A percentile compares a stretch with the other conserved stretches of the same genome.
Evolutionary conservation across 495 filamentous ascomycete genomes (phyloP).

Genomic region (Aspergillus asperescens): DNA sequence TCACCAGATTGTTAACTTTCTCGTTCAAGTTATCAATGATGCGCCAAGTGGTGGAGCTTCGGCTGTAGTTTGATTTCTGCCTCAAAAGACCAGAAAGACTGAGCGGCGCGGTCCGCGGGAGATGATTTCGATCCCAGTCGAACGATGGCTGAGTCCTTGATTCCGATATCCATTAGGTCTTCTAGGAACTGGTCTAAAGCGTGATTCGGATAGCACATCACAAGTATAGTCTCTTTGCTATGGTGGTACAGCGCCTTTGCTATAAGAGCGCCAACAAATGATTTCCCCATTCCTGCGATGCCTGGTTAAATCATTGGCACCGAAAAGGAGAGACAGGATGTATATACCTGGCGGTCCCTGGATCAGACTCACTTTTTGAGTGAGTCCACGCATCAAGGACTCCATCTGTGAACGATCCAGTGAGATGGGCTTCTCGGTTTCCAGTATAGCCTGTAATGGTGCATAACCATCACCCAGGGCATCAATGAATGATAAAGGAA

Average conservation of each 20-base stretch:
- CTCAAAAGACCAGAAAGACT: conserved; percentile 42
- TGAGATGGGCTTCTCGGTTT: conserved; percentile 25
- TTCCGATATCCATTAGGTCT: conserved; percentile 60
- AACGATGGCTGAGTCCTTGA: conserved; percentile 50
- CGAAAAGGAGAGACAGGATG: background rate
- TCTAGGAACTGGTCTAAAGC: conserved; percentile 72
- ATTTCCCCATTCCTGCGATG: conserved; percentile 67
- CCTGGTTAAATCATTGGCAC: background rate
- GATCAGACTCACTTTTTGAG: conserved; percentile 54
- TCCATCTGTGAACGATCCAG: conserved; percentile 56
- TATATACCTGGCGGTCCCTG: conserved; percentile 70
- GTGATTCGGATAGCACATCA: conserved; percentile 66
- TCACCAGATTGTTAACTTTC: conserved; percentile 17
- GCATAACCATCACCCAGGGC: background rate
- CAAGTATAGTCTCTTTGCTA: conserved; percentile 51
- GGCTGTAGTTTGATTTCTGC: conserved; percentile 34
- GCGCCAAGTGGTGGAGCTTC: conserved; percentile 24
- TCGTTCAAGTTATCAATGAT: conserved; percentile 36
- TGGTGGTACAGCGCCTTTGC: conserved; percentile 53
- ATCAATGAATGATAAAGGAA: conserved; percentile 15
- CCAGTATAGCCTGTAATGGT: conserved; percentile 26
- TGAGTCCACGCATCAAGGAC: conserved; percentile 53
- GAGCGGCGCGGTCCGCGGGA: conserved; percentile 40
- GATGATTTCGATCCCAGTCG: conserved; percentile 64
- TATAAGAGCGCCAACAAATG: conserved; percentile 66